Base-by-base conservation (phyloP, 1,284 basidiomycete genomes). In the Cryptococcus jaspeensis region DNA sequence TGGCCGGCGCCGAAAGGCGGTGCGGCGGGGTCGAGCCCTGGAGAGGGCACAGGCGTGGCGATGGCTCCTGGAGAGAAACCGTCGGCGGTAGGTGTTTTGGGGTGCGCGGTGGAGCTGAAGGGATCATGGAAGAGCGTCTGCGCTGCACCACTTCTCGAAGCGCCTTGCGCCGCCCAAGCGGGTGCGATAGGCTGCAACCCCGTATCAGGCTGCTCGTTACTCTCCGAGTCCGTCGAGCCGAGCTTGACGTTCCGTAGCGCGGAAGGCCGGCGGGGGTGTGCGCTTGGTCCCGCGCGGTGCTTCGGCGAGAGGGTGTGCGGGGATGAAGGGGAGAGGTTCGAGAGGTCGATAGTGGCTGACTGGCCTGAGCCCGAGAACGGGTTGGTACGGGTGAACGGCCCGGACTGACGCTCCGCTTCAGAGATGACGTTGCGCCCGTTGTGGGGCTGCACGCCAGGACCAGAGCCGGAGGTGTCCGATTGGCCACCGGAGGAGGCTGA, bases 231-330 rank as follows among this genome's bases (percentile, higher is more conserved):
- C 5, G 66, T 42, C 9, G 70, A 71, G 23, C 67, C 67, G 45
- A 69, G 68, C 53, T 73, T 74, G 46, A 77, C 66, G 50, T 76
- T 75, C 5, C 75, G 63, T 1, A 79, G 60, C 43, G 76, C 74
- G 4, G 74, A 76, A 2, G 77, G 76, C 8, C 77, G 66, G 11
- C 77, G 65, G 5, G 76, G 75, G 38, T 70, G 69, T 28, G 47
- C 47, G 22, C 18, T 61, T 2, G 61, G 54, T 5, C 56, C 60
- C 2, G 68, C 47, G 9, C 62, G 53, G 43, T 66, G 65, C 54
- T 70, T 72, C 5, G 73, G 69, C 2, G 66, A 64, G 11, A 70
- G 55, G 5, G 64, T 65, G 25, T 69, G 70, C 0, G 73, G 71
- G 3, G 71, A 74, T 2, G 70, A 4, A 32, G 28, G 28, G 28